Conservation (phyloP, 305 asterid species). For the Fraxinus platypoda region DNA sequence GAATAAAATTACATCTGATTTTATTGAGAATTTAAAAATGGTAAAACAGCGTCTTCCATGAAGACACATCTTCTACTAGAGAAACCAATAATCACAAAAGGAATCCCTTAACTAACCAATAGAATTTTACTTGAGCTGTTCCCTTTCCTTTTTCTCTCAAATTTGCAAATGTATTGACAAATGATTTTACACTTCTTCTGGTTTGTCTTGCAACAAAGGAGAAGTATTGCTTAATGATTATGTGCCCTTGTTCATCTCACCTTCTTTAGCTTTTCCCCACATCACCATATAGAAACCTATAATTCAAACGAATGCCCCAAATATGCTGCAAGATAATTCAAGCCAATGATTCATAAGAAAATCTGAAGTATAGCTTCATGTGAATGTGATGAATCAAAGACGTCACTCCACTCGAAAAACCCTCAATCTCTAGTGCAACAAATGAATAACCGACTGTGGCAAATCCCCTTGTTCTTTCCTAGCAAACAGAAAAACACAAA, state of each 20-base stretch:
- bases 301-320: slow-evolving; percentile 43
- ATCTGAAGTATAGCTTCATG: not conserved
- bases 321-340: slow-evolving; percentile 30
- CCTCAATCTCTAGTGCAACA: too few species aligned
- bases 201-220: slow-evolving; percentile 38
- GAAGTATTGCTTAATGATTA: slow-evolving; percentile 20
- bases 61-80: not conserved
- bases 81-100: not conserved
- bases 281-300: slow-evolving; percentile 53
- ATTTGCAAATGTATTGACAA: not conserved
- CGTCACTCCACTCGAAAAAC: too few species aligned
- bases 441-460: too few species aligned
- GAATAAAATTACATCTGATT: not conserved
- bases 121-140: too few species aligned
- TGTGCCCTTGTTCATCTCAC: slow-evolving; percentile 5
- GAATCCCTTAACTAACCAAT: not conserved
- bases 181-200: slow-evolving; percentile 21
- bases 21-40: not conserved
- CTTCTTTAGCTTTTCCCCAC: slow-evolving; percentile 61
- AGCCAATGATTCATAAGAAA: not conserved
- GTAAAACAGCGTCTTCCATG: too few species aligned
- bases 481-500: too few species aligned
- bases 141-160: not conserved
- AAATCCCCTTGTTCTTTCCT: too few species aligned
- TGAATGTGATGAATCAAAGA: not conserved